phyloP scores from a whole-genome alignment of 108 stramenopile species.

The Halocafeteria seosinensis region DNA sequence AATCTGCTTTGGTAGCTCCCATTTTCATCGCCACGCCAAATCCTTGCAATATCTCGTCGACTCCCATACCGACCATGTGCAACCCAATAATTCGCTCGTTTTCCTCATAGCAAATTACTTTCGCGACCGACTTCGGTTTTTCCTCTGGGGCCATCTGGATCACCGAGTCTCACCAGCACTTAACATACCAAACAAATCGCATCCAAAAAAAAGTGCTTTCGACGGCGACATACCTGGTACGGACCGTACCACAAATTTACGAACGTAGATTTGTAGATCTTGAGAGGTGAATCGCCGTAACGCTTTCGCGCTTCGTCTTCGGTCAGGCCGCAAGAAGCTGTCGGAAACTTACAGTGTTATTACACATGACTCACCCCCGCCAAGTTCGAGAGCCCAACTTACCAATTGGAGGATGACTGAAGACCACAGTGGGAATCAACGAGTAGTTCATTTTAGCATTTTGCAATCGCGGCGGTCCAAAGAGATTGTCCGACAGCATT shows the following conservation, averaged over 20 bases:
- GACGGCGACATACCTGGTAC: no score
- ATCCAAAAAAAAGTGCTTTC: conserved; percentile 21
- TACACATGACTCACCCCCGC: background rate
- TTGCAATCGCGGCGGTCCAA: conserved; percentile 23
- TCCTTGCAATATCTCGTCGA: conserved; percentile 90
- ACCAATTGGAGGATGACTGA: conserved; percentile 55
- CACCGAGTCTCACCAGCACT: no score
- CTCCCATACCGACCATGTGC: conserved; percentile 74
- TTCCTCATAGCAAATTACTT: conserved; percentile 59
- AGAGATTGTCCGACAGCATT: conserved; percentile 59
- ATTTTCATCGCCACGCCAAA: conserved; percentile 70
- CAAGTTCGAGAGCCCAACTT: no score
- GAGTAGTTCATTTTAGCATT: conserved; percentile 52
- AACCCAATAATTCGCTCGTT: conserved; percentile 76
- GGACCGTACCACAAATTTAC: conserved; percentile 69
- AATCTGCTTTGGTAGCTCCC: conserved; percentile 86
- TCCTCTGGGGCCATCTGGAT: conserved; percentile 57
- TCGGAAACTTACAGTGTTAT: conserved; percentile 52
- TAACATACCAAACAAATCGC: conserved; percentile 1
- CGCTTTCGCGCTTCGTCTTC: conserved; percentile 59
- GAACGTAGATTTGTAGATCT: conserved; percentile 66
- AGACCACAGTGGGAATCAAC: conserved; percentile 65
- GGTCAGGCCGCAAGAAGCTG: no score
- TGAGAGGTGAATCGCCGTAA: conserved; percentile 70
- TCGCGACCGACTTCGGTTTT: conserved; percentile 78